Evolutionary conservation across 139 green algal genomes (phyloP), one percentile per base, ranked within the genome.

Genomic region (Coelastrella sp.): DNA sequence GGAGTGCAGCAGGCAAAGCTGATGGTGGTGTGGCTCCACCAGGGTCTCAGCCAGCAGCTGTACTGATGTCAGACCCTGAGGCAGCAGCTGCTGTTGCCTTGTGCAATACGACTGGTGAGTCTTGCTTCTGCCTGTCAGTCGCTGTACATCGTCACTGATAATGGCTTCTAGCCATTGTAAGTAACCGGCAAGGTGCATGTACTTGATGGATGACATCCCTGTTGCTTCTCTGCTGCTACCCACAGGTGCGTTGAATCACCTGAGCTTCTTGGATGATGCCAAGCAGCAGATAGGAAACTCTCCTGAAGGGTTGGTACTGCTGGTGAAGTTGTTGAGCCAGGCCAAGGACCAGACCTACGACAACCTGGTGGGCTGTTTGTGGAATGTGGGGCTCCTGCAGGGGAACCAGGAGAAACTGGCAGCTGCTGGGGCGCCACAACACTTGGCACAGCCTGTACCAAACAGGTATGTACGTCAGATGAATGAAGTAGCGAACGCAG

Each of bases 231-330:
- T 1, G 5, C 2, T 64, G 53, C 4, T 40, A 2, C 4, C 35
- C 35, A 37, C 90, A 41, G 90, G 90, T 7, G 85, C 85, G 34
- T 72, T 94, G 79, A 88, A 94, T 57, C 90, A 94, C 71, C 85
- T 94, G 34, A 89, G 83, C 19, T 91, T 94, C 73, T n/a, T 88
- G 4, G 90, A 94, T 43, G 79, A 57, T 1, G 90, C 85, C 37
- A 94, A 92, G 85, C 57, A 83, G 32, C 77, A 93, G 85, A 75
- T 91, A 57, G 40, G 83, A 6, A 2, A 13, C 37, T 50, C 17
- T 2, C 27, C 27, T 9, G n/a, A 45, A 1, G 53, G 53, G 19
- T 32, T 84, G 41, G 13, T 17, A 19, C 25, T 84, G 41, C 60
- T 84, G 27, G 51, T 84, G 2, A 57, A 35, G 41, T 60, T 86